phyloP scores from a whole-genome alignment of 2,329 filamentous ascomycete species.

The Escovopsis sp. region DNA sequence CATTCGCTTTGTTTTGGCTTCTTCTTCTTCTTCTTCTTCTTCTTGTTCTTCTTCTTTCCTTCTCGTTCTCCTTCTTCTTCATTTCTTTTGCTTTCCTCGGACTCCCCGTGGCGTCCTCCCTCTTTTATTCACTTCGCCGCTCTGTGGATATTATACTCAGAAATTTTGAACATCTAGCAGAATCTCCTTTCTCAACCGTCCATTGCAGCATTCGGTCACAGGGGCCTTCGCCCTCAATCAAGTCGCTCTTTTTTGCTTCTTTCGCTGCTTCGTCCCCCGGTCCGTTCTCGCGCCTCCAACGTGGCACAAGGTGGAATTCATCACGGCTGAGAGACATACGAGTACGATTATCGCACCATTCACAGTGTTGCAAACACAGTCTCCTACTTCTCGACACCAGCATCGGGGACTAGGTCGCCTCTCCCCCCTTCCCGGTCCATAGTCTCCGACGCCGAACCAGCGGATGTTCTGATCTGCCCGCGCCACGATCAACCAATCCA shows the following conservation, averaged over 20 bases:
- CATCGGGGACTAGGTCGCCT: not conserved
- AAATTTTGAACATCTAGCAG: not conserved
- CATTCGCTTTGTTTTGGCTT: no score
- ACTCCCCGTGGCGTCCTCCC: constrained; percentile 1
- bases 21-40: no score
- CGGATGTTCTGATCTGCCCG: not conserved
- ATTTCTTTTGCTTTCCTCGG: not conserved
- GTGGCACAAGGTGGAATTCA: not conserved
- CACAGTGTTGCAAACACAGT: not conserved
- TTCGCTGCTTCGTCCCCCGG: not conserved
- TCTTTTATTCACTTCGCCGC: not conserved
- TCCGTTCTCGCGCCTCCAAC: not conserved
- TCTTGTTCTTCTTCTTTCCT: not conserved
- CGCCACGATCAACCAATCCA: not conserved
- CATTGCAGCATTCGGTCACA: not conserved
- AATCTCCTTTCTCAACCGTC: no score
- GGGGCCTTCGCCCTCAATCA: not conserved
- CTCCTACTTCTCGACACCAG: not conserved
- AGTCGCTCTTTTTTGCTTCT: constrained; percentile 1
- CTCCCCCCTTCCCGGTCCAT: not conserved
- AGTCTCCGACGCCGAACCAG: not conserved
- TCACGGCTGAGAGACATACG: constrained; percentile 2
- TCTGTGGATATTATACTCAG: not conserved
- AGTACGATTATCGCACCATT: not conserved
- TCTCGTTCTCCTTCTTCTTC: not conserved